phyloP scores from a whole-genome alignment of 164 flowering plant species.

The Magnolia kwangsiensis region DNA sequence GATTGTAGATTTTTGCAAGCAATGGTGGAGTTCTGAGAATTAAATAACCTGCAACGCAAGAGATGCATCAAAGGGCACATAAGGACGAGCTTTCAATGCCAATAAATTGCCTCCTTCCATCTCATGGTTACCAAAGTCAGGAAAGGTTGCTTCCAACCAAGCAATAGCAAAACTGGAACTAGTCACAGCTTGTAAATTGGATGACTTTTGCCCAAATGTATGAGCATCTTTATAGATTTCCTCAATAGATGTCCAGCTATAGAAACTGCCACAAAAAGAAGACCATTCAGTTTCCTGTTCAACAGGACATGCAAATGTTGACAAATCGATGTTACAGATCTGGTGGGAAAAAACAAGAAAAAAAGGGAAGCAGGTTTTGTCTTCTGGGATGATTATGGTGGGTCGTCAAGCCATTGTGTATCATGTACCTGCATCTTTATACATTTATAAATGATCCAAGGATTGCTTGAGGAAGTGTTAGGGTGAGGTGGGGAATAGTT shows the following conservation, averaged over 20 bases:
- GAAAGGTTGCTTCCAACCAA: conserved; percentile 95
- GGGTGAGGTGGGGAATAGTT: too few species aligned
- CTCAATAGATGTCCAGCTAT: conserved; percentile 61
- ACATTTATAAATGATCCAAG: too few species aligned
- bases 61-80: conserved; percentile 73
- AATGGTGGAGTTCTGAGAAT: background rate
- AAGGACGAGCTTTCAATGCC: conserved; percentile 58
- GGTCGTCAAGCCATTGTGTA: too few species aligned
- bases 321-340: background rate
- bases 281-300: background rate
- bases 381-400: too few species aligned
- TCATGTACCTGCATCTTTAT: too few species aligned
- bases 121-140: conserved; percentile 47
- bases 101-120: conserved; percentile 30
- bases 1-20: background rate
- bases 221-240: conserved; percentile 84
- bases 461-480: too few species aligned
- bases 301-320: background rate
- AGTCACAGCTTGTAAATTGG: conserved; percentile 54
- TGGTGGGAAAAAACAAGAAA: background rate
- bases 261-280: conserved; percentile 44
- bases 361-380: background rate
- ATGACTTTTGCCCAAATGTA: conserved; percentile 60
- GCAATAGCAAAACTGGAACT: conserved; percentile 76
- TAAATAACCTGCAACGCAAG: conserved; percentile 68